These are phyloP conservation scores for Aspergillus bombycis DNA, from an alignment of 2,329 filamentous ascomycete genomes.

Conservation along the genomic window DNA sequence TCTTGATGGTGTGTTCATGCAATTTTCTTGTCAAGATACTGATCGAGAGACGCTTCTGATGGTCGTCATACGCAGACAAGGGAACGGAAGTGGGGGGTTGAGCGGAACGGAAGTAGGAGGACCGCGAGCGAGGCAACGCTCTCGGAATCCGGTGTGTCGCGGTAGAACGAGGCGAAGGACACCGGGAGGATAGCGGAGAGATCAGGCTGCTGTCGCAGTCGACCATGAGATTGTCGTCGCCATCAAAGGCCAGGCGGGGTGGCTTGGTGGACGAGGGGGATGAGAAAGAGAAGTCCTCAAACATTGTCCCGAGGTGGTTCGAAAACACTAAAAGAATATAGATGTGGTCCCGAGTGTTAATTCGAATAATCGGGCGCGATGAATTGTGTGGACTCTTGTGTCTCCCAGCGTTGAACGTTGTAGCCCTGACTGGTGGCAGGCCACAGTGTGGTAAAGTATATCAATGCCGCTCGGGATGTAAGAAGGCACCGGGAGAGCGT, in stretches of 20 bases:
- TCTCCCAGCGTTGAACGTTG: not conserved
- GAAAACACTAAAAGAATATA: not conserved
- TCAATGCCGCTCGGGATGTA: not conserved
- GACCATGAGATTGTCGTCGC: slow-evolving; percentile 38
- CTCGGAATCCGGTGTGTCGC: slow-evolving; percentile 34
- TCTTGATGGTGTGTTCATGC: slow-evolving; percentile 43
- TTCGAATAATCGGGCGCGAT: not conserved
- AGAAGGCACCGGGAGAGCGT: not conserved
- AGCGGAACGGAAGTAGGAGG: slow-evolving; percentile 37
- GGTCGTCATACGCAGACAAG: slow-evolving; percentile 44
- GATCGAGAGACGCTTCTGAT: slow-evolving; percentile 42
- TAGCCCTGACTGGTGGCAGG: not conserved
- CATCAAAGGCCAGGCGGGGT: slow-evolving; percentile 32
- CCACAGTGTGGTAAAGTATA: not conserved
- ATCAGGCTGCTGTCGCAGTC: slow-evolving; percentile 43
- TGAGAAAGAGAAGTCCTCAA: slow-evolving; percentile 48
- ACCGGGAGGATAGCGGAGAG: slow-evolving; percentile 47
- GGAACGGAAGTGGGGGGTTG: slow-evolving; percentile 48
- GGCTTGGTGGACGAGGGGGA: slow-evolving; percentile 38
- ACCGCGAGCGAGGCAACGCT: slow-evolving; percentile 35
- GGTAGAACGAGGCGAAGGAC: slow-evolving; percentile 42
- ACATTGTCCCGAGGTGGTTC: slow-evolving; percentile 31
- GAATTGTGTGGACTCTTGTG: not conserved
- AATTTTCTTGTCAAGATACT: slow-evolving; percentile 44
- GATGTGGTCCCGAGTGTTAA: not conserved